Percentiles rank a stretch among this genome's conserved stretches.
These are phyloP conservation scores for Vitis rupestris DNA, from an alignment of 164 flowering plant genomes.

Conservation along the genomic window DNA sequence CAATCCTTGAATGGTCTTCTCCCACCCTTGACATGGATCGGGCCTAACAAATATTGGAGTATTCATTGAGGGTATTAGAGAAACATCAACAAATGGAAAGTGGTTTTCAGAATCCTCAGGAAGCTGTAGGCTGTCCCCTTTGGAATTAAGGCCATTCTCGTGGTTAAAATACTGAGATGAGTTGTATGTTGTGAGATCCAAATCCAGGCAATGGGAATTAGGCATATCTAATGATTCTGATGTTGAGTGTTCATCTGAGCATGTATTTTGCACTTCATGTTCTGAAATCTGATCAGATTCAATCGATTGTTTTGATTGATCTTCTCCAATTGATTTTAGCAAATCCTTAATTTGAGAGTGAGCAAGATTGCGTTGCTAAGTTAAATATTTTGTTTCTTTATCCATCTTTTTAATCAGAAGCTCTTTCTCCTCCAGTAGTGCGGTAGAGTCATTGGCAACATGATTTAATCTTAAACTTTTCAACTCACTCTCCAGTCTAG, in stretches of 20 bases:
- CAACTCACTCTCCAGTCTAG: conserved; percentile 71
- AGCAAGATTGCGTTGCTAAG: conserved; percentile 49
- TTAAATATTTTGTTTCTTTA: conserved; percentile 50
- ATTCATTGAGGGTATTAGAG: conserved; percentile 22
- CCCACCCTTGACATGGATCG: conserved; percentile 43
- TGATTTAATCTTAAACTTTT: conserved; percentile 34
- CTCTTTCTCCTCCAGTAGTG: conserved; percentile 48
- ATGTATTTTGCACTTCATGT: conserved; percentile 20
- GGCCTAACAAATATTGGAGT: conserved; percentile 37
- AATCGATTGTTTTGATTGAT: conserved; percentile 15
- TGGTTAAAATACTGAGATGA: conserved; percentile 16
- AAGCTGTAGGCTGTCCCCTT: conserved; percentile 14
- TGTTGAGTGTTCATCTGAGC: conserved; percentile 34
- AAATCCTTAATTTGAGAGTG: conserved; percentile 41
- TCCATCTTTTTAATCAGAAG: conserved; percentile 54
- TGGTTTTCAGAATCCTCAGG: conserved; percentile 37
- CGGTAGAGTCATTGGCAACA: conserved; percentile 31
- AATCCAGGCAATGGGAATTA: conserved; percentile 29
- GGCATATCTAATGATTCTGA: conserved; percentile 33
- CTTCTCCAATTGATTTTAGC: conserved; percentile 25
- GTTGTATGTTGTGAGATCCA: conserved; percentile 18
- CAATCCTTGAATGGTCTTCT: conserved; percentile 26
- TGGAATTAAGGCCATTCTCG: conserved; percentile 11
- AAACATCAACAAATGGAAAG: conserved; percentile 34
- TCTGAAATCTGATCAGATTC: conserved; percentile 17